phyloP scores from a whole-genome alignment of 202 grass and related monocot species.

The Schoenoplectus tabernaemontani region DNA sequence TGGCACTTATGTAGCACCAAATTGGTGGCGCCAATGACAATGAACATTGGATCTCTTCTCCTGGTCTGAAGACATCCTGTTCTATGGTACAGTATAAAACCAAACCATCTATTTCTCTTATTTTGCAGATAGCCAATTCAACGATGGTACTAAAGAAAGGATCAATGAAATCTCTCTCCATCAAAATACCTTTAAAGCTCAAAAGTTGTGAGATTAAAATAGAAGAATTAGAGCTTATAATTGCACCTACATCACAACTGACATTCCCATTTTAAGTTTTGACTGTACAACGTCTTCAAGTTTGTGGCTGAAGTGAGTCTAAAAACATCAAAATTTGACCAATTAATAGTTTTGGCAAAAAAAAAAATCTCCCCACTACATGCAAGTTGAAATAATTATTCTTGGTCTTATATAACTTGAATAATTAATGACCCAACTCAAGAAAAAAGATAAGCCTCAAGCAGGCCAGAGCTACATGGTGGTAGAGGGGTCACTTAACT shows the following conservation, averaged over 20 bases:
- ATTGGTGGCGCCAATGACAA: neutral
- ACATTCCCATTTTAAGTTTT: conserved; percentile 31
- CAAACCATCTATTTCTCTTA: conserved; percentile 15
- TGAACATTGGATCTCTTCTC: neutral
- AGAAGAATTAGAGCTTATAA: conserved; percentile 80
- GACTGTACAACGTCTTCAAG: conserved; percentile 46
- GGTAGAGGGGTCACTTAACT: too few relatives aligned
- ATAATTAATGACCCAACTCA: neutral
- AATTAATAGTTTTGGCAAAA: neutral
- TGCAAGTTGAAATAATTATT: neutral
- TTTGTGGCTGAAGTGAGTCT: neutral
- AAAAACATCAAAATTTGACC: neutral
- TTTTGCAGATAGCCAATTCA: conserved; percentile 60
- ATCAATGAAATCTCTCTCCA: conserved; percentile 77
- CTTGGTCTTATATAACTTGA: neutral
- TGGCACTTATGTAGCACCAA: too few relatives aligned
- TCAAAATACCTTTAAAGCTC: conserved; percentile 61
- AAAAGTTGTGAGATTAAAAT: conserved; percentile 70
- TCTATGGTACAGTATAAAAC: neutral
- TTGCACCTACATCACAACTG: conserved; percentile 46
- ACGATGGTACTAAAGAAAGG: conserved; percentile 81
- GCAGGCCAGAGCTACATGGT: too few relatives aligned
- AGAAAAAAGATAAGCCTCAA: neutral
- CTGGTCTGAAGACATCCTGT: neutral
- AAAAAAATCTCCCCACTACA: neutral